A percentile compares a stretch with the other conserved stretches of the same genome.
Conservation (phyloP, 2,329 filamentous ascomycete genomes). For the Apiospora phragmitis region DNA sequence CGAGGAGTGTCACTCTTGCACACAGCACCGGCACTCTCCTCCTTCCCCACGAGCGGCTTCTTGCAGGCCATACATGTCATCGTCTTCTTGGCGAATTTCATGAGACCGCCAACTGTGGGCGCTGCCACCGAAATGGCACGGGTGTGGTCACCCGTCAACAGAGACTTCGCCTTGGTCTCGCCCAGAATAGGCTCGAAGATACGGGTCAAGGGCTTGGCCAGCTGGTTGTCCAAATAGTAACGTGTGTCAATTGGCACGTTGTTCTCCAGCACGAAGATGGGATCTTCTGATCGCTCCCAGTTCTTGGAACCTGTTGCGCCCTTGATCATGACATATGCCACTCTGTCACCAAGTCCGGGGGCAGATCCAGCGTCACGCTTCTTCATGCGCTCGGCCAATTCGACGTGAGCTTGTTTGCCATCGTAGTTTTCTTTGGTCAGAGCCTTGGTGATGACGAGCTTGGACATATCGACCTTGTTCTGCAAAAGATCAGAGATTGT, state of each 20-base stretch:
- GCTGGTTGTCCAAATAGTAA: slow-evolving; percentile 98
- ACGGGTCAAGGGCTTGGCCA: slow-evolving; percentile 88
- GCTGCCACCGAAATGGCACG: slow-evolving; percentile 92
- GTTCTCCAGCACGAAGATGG: slow-evolving; percentile 94
- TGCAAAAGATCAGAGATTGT: slow-evolving; percentile 93
- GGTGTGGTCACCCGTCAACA: slow-evolving; percentile 91
- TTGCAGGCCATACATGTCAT: slow-evolving; percentile 99
- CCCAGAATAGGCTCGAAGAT: slow-evolving; percentile 98
- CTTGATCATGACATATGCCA: slow-evolving; percentile 97
- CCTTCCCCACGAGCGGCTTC: slow-evolving; percentile 81
- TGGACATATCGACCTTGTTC: slow-evolving; percentile 98
- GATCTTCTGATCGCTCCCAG: slow-evolving; percentile 96
- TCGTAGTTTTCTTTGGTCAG: slow-evolving; percentile 88
- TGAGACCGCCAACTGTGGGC: slow-evolving; percentile 86
- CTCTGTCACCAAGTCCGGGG: slow-evolving; percentile 88
- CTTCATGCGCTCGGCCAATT: slow-evolving; percentile 93
- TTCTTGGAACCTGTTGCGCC: slow-evolving; percentile 87
- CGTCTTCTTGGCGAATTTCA: slow-evolving; percentile 99
- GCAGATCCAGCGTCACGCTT: slow-evolving; percentile 95
- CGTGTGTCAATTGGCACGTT: slow-evolving; percentile 97
- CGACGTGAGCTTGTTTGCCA: slow-evolving; percentile 92
- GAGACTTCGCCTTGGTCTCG: slow-evolving; percentile 82
- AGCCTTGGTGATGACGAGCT: slow-evolving; percentile 97
- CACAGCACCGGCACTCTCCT: slow-evolving; percentile 82
- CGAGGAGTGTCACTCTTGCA: slow-evolving; percentile 83